Percentiles rank a stretch among this genome's conserved stretches.
These are phyloP conservation scores for Polygonum aviculare DNA, from an alignment of 148 eudicot genomes.

Conservation along the genomic window DNA sequence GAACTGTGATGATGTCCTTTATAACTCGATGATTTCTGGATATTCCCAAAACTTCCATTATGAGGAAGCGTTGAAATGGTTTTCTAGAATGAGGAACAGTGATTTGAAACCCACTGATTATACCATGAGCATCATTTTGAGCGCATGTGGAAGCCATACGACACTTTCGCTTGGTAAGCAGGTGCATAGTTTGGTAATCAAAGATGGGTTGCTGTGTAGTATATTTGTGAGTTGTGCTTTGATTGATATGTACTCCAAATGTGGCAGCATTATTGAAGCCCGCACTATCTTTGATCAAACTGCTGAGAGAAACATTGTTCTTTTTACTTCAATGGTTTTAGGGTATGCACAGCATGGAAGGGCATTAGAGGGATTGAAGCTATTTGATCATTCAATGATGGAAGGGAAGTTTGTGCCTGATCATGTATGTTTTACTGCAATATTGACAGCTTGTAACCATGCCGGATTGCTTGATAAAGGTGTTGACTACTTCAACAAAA, in stretches of 20 bases:
- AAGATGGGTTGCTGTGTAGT: conserved; percentile 23
- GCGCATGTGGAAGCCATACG: conserved; percentile 30
- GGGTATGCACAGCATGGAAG: conserved; percentile 48
- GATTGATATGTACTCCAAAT: conserved; percentile 75
- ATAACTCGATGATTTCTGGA: conserved; percentile 35
- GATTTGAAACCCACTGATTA: conserved; percentile 19
- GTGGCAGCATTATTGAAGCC: conserved; percentile 45
- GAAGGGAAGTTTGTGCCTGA: conserved; percentile 19
- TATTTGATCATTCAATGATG: conserved; percentile 24
- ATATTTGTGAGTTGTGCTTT: conserved; percentile 34
- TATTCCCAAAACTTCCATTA: conserved; percentile 20
- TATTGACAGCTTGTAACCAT: conserved; percentile 31
- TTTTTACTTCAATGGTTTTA: conserved; percentile 57
- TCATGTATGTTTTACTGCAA: conserved; percentile 34
- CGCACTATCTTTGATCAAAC: conserved; percentile 41
- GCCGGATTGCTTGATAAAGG: conserved; percentile 34
- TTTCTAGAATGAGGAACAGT: conserved; percentile 18
- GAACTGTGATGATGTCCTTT: conserved; percentile 22
- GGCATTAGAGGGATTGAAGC: conserved; percentile 25
- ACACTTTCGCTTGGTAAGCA: conserved; percentile 26
- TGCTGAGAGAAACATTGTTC: conserved; percentile 33
- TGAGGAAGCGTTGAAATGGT: conserved; percentile 28
- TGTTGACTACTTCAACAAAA: conserved; percentile 25
- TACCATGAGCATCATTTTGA: conserved; percentile 33
- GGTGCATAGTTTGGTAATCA: conserved; percentile 27